Evolutionary conservation across 805 yeast species (phyloP).

Genomic region (Candida taoyuanica): DNA sequence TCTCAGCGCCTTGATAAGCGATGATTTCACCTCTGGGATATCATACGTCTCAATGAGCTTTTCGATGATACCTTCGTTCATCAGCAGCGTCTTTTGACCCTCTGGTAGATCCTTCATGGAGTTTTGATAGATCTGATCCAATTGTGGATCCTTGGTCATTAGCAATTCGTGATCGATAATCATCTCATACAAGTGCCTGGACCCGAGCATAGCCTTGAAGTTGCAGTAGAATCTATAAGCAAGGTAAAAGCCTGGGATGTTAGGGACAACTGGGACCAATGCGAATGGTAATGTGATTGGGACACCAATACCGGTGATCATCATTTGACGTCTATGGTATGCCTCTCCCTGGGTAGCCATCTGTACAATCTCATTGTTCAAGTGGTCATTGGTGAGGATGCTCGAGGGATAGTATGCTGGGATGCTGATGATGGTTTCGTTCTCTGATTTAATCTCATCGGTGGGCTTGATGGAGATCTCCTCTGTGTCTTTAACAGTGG

Average conservation of each 20-base stretch:
- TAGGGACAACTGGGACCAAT: slow-evolving; percentile 80
- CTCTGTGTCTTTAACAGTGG: slow-evolving; percentile 4
- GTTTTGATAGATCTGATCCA: slow-evolving; percentile 28
- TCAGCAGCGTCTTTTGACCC: slow-evolving; percentile 32
- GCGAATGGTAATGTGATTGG: slow-evolving; percentile 82
- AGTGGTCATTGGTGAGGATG: slow-evolving; percentile 28
- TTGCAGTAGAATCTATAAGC: slow-evolving; percentile 82
- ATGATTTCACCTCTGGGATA: slow-evolving; percentile 39
- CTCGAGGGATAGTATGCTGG: slow-evolving; percentile 49
- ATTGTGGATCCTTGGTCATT: slow-evolving; percentile 28
- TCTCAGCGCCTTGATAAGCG: slow-evolving; percentile 45
- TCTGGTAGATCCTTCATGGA: slow-evolving; percentile 4
- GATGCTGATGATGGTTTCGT: slow-evolving; percentile 27
- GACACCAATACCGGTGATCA: slow-evolving; percentile 50
- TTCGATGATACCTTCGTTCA: slow-evolving; percentile 44
- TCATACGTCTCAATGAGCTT: slow-evolving; percentile 41
- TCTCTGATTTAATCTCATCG: slow-evolving; percentile 11
- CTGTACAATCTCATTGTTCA: slow-evolving; percentile 35
- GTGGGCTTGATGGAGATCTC: slow-evolving; percentile 3
- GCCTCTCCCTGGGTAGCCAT: slow-evolving; percentile 42
- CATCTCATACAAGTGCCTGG: slow-evolving; percentile 58
- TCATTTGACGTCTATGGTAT: slow-evolving; percentile 52
- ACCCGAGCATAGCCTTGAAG: slow-evolving; percentile 72
- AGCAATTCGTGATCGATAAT: slow-evolving; percentile 40
- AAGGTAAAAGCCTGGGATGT: slow-evolving; percentile 86